Evolutionary conservation across 805 yeast species (phyloP), one percentile per base, ranked within the genome.

Genomic region (Wickerhamiella nectarea): DNA sequence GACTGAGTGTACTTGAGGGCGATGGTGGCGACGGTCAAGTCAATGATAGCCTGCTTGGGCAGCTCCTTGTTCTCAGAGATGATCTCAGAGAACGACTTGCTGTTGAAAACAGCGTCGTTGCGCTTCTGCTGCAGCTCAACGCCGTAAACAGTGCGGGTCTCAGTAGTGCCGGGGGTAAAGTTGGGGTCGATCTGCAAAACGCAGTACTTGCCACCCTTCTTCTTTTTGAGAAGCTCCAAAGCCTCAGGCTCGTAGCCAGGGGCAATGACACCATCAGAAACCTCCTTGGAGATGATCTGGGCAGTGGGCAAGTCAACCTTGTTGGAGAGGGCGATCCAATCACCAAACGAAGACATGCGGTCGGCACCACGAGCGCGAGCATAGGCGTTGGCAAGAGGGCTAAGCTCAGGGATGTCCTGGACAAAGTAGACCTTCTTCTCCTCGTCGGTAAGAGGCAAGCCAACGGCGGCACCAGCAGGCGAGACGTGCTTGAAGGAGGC

Each of bases 301-400:
- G 98, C 98, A 48, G 98, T 91, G 60, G 95, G 85, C 44, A 81
- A 70, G 65, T 91, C 98, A 54, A 91, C 98, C 65, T 82, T 83
- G 72, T 89, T 89, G 49, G 96, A 86, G 52, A 91, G 72, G 38
- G 98, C 98, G 59, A 91, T 91, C 73, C 86, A 91, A 68, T 91
- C 98, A 62, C 98, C 98, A 62, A 91, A 91, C 11, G 95, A 83
- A 5, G 96, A 87, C 98, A 91, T 91, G 75, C 98, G 80, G 68
- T 91, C 98, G 54, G 98, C 98, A 65, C 98, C 98, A 68, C 98
- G 83, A 46, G 98, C 98, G 69, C 97, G 83, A 31, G 98, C 98
- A 60, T 91, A 91, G 46, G 98, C 98, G 60, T 82, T 81, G 51
- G 98, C 98, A 60, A 91, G 73, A 45, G 98, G 97, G 10, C 96